Evolutionary conservation across 2,329 filamentous ascomycete genomes (phyloP), one percentile per base, ranked within the genome.

Genomic region (Fusarium illudens): DNA sequence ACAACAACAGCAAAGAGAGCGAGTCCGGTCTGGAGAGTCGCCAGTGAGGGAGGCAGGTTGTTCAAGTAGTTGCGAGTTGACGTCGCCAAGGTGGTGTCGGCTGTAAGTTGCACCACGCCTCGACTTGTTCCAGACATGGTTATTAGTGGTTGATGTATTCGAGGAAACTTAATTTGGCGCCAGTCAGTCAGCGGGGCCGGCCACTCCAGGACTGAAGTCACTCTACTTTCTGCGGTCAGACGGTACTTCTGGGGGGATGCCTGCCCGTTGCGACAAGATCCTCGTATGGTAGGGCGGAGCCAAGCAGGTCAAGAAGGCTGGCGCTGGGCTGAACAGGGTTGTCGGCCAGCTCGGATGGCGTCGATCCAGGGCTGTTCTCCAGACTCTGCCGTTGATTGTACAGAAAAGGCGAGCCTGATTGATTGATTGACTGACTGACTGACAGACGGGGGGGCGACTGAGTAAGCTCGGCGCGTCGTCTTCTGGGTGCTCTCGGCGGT

Each of bases 191-290:
- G 76, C 74, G 75, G 75, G 75, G 75, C 65, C 62, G 75, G 75
- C 65, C 62, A 68, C 70, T 66, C 65, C 30, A 67, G 73, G 70
- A 22, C 29, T 4, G 32, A 50, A 33, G 74, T 76, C 71, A 72
- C 72, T 75, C 70, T 77, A 76, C 75, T 74, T 42, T 71, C 71
- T 75, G 75, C 71, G 67, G 75, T 77, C 75, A 77, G 75, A 77
- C 72, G 69, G 73, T 65, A 72, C 71, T 74, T 68, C 71, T 75
- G 71, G 70, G 65, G 66, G 71, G 58, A 69, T 73, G 70, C 66
- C 73, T 76, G 73, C 67, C 68, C 67, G 71, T 69, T 64, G 69
- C 58, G 62, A 68, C 70, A 57, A 73, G 70, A 62, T 70, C 65
- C 71, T 74, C 68, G 70, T 73, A 68, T 72, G 65, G 71, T 69